phyloP scores from a whole-genome alignment of 192 early-diverging fungal genomes.

The Coemansia sp. region DNA sequence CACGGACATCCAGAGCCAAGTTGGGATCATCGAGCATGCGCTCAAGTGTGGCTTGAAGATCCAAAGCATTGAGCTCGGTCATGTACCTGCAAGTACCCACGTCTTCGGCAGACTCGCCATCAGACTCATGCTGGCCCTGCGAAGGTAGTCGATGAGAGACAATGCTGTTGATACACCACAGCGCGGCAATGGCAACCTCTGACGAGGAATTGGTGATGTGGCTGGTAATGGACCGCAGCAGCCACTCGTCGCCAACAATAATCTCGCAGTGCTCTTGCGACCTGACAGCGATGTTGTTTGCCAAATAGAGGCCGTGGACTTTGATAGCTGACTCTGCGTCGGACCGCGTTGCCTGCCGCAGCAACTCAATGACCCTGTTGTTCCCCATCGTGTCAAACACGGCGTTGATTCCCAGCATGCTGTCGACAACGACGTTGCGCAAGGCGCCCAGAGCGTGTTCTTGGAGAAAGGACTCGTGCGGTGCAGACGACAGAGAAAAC shows the following conservation, averaged over 20 bases:
- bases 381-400: slow-evolving; percentile 27
- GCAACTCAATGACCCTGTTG: slow-evolving; percentile 16
- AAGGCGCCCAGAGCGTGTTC: slow-evolving; percentile 41
- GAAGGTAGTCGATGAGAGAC: slow-evolving; percentile 12
- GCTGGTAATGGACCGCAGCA: slow-evolving; percentile 25
- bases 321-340: slow-evolving; percentile 12
- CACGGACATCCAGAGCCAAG: slow-evolving; percentile 33
- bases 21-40: slow-evolving; percentile 17
- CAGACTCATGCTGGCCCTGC: slow-evolving; percentile 1
- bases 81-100: slow-evolving; percentile 8
- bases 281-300: slow-evolving; percentile 41
- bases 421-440: slow-evolving; percentile 39
- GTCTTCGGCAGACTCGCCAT: slow-evolving; percentile 4
- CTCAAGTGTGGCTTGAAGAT: slow-evolving; percentile 19
- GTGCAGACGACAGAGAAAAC: slow-evolving; percentile 11
- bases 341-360: slow-evolving; percentile 13
- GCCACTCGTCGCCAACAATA: slow-evolving; percentile 16
- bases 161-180: slow-evolving; percentile 52
- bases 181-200: slow-evolving; percentile 38
- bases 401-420: slow-evolving; percentile 16
- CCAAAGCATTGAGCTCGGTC: slow-evolving; percentile 13
- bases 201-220: slow-evolving; percentile 9
- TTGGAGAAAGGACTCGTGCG: slow-evolving; percentile 20
- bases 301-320: slow-evolving; percentile 42
- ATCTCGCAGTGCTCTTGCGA: slow-evolving; percentile 18